Evolutionary conservation across 345 rosid species (phyloP), one percentile per base, ranked within the genome.

Genomic region (Lenwebbia sp.): DNA sequence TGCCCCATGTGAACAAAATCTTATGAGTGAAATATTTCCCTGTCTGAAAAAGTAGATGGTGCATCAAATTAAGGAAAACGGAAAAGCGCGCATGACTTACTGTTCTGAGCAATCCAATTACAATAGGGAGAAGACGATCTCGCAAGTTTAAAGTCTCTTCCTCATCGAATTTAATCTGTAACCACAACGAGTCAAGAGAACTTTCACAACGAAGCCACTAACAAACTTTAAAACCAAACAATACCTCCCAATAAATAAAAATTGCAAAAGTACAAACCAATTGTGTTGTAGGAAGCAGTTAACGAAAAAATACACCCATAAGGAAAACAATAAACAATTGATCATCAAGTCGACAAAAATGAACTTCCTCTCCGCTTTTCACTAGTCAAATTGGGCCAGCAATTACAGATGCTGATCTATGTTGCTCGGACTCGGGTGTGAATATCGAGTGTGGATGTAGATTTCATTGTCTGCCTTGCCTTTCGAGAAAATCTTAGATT

Each of bases 91-190:
- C 76, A 75, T 74, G 40, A 86, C 88, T 87, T 23, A 87, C 88
- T 54, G 88, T 87, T 78, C 88, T 84, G 44, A 87, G 86, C 28
- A 87, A 78, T 65, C 88, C 88, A 84, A 87, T 76, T 75, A 87
- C 84, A 53, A 84, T 81, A 54, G 85, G 88, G 2, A 87, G 88
- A 83, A 87, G 84, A 30, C 81, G 57, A 33, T 87, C 88, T 54
- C 81, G 88, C 21, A 87, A 87, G 52, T 87, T 84, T 5, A 84
- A 87, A 75, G 86, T 87, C 54, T 87, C 86, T 75, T 87, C 88
- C 5, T 83, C 83, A 55, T 84, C 86, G 15, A 83, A 54, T 74
- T 87, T 84, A 78, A 83, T 70, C 88, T 87, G 83, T 37, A 41
- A 25, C 21, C 60, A 17, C 28, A 23, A 47, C 13, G 51, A 41